phyloP scores from a whole-genome alignment of 352 stramenopile genomes.

The Phytopythium vexans region DNA sequence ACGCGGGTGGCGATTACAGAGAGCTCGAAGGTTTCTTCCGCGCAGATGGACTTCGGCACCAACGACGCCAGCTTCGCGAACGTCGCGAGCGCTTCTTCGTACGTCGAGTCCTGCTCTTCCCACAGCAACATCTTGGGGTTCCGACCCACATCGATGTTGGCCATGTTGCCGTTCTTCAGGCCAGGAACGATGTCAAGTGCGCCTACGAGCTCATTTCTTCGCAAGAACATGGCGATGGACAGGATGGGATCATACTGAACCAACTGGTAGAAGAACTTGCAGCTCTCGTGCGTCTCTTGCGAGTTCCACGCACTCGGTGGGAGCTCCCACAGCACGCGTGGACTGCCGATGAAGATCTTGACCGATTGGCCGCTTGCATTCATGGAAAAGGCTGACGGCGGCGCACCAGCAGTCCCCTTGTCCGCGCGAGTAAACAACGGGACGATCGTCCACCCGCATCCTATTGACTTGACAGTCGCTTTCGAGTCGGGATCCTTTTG shows the following conservation, averaged over 20 bases:
- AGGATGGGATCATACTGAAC: conserved; percentile 58
- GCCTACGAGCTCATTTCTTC: conserved; percentile 87
- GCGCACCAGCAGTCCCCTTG: conserved; percentile 6
- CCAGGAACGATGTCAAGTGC: conserved; percentile 72
- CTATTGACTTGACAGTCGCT: conserved; percentile 60
- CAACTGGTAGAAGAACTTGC: conserved; percentile 71
- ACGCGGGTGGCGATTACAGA: conserved; percentile 44
- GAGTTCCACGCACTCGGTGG: conserved; percentile 47
- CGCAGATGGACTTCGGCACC: conserved; percentile 49
- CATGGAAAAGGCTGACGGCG: conserved; percentile 26
- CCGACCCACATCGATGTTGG: conserved; percentile 62
- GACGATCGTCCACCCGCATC: conserved; percentile 92
- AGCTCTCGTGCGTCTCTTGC: conserved; percentile 47
- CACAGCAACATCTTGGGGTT: conserved; percentile 54
- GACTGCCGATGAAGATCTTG: conserved; percentile 69
- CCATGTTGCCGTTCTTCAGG: conserved; percentile 66
- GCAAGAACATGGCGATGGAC: conserved; percentile 56
- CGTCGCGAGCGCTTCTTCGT: conserved; percentile 46
- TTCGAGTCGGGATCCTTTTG: conserved; percentile 82
- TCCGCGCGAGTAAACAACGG: conserved; percentile 74
- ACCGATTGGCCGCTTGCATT: conserved; percentile 45
- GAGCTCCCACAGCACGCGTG: conserved; percentile 68
- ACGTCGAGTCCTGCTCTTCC: conserved; percentile 42
- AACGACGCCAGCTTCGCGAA: conserved; percentile 60
- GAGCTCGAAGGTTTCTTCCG: conserved; percentile 64